Evolutionary conservation across 2,329 filamentous ascomycete genomes (phyloP).

Genomic region (Clathrospora elynae): DNA sequence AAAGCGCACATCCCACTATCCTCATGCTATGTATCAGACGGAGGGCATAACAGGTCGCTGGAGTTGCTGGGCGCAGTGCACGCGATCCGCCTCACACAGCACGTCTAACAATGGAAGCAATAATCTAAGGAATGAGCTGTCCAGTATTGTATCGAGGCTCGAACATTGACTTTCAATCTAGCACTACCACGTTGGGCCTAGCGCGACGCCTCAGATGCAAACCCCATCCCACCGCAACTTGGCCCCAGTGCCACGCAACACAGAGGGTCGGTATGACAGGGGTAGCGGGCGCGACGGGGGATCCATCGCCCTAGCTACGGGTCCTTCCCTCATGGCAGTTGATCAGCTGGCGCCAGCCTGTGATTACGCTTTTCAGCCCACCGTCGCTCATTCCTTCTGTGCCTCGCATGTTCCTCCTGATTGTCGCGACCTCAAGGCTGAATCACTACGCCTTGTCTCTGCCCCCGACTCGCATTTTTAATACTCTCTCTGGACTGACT

Average conservation of each 20-base stretch:
- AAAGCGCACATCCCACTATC: conserved; percentile 4
- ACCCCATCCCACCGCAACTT: conserved; percentile 29
- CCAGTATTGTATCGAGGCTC: conserved; percentile 15
- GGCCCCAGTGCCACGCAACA: conserved; percentile 29
- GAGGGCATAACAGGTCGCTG: conserved; percentile 15
- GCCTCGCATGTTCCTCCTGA: conserved; percentile 13
- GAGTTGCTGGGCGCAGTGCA: conserved; percentile 16
- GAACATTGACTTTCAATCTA: conserved; percentile 23
- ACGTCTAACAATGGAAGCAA: conserved; percentile 6
- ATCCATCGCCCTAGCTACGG: conserved; percentile 20
- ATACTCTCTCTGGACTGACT: conserved; percentile 4
- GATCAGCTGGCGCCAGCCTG: conserved; percentile 26
- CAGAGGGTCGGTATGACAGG: conserved; percentile 29
- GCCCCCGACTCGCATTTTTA: conserved; percentile 5
- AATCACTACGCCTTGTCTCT: conserved; percentile 6
- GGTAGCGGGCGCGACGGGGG: conserved; percentile 21
- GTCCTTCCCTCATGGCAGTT: conserved; percentile 18
- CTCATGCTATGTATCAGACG: conserved; percentile 1
- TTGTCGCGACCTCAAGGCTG: conserved; percentile 3
- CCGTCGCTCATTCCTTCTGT: conserved; percentile 13
- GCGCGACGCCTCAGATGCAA: conserved; percentile 14
- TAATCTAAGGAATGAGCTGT: conserved; percentile 9
- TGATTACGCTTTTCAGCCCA: conserved; percentile 17
- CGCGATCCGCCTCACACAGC: conserved; percentile 3
- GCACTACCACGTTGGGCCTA: conserved; percentile 24